Conservation (phyloP, 106 monocot genomes). For the Dioscorea zingiberensis region DNA sequence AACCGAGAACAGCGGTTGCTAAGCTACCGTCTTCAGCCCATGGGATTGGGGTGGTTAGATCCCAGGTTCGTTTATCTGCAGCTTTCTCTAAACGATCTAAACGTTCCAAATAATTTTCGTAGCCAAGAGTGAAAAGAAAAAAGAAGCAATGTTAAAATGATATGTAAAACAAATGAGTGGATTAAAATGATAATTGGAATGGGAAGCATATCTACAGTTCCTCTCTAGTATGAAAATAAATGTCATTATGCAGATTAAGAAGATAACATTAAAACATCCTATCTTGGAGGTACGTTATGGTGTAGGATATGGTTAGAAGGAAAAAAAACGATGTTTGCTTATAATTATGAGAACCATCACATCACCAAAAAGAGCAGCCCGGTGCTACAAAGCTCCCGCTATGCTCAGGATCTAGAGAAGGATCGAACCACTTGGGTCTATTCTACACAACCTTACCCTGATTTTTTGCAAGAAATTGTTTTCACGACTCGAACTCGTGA, state of each 20-base stretch:
- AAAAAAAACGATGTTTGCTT: no score
- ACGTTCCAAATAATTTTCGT: conserved; percentile 6
- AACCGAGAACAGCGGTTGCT: conserved; percentile 34
- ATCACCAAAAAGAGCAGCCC: no score
- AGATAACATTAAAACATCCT: no score
- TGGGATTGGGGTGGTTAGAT: conserved; percentile 59
- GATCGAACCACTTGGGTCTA: no score
- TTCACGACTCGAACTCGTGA: no score
- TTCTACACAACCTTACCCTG: no score
- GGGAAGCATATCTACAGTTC: neutral
- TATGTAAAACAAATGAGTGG: neutral
- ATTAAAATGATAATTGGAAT: neutral
- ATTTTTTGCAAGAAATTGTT: no score
- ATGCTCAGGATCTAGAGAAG: no score
- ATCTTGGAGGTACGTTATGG: no score
- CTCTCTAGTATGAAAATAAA: neutral
- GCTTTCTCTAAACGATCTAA: conserved; percentile 66
- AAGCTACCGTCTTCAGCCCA: conserved; percentile 55
- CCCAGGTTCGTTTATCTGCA: conserved; percentile 50
- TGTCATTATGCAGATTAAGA: neutral
- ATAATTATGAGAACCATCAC: no score
- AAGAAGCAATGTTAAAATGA: neutral
- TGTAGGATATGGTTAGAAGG: no score
- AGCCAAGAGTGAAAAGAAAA: neutral
- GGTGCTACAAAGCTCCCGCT: no score